Percentiles rank a stretch among this genome's conserved stretches.
phyloP scores from a whole-genome alignment of 2,329 filamentous ascomycete species.

The Cladobotryum protrusum region DNA sequence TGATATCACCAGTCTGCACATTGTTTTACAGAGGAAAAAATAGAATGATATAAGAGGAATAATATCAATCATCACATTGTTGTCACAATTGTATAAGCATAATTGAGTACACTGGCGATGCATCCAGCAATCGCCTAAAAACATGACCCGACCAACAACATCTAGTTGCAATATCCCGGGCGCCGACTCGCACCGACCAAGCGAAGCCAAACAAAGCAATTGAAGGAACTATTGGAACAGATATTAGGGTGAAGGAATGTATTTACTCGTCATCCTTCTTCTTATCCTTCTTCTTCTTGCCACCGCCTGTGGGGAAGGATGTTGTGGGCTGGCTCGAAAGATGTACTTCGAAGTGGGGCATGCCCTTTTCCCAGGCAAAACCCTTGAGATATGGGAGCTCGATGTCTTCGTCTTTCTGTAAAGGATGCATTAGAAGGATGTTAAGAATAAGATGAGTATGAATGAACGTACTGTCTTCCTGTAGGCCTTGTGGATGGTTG shows the following conservation, averaged over 20 bases:
- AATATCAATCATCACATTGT: too few species aligned
- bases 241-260: slow-evolving; percentile 23
- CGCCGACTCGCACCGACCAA: slow-evolving; percentile 35
- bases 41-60: too few species aligned
- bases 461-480: slow-evolving; percentile 76
- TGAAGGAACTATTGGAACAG: slow-evolving; percentile 36
- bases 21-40: too few species aligned
- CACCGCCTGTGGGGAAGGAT: slow-evolving; percentile 26
- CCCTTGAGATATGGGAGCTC: slow-evolving; percentile 81
- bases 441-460: background rate
- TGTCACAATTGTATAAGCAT: too few species aligned
- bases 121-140: slow-evolving; percentile 12
- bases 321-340: slow-evolving; percentile 64
- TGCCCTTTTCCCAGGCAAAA: slow-evolving; percentile 95
- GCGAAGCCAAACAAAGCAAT: slow-evolving; percentile 33
- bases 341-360: slow-evolving; percentile 81
- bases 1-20: too few species aligned
- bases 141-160: slow-evolving; percentile 27
- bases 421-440: background rate
- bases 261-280: slow-evolving; percentile 50
- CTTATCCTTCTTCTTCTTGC: slow-evolving; percentile 66
- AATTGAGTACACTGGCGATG: slow-evolving; percentile 9
- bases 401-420: slow-evolving; percentile 82
- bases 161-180: slow-evolving; percentile 39
- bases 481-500: slow-evolving; percentile 92